Base-by-base conservation (phyloP, 352 stramenopile species). In the Globisporangium camurandrum region DNA sequence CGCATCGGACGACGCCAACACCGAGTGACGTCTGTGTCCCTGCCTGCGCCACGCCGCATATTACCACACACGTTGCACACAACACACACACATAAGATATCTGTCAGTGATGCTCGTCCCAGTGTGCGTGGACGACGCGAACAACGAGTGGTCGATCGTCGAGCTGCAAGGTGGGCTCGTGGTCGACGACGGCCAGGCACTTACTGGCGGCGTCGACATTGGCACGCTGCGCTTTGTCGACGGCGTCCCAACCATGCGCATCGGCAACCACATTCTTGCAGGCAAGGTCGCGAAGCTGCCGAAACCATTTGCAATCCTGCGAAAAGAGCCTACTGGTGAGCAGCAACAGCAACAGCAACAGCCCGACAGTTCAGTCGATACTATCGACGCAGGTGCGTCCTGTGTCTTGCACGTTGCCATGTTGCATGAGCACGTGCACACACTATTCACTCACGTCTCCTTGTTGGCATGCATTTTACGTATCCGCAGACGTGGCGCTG, bases 91-190 rank as follows among this genome's bases (percentile, higher is more conserved):
- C 27, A 24, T 9, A 54, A 48, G 42, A 12, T 30, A 7, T 38
- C 17, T 26, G 23, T 14, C 22, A n/a, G 56, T 11, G 1, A 92
- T 92, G 81, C 56, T 88, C 22, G 54, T 92, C 48, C 71, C 78
- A 0, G 60, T 92, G n/a, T 57, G 63, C 16, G 75, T 87, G 34
- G 69, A 90, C 38, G 71, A 59, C 39, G 76, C 75, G 24, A 47
- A 51, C 16, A 80, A 73, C 27, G 82, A 90, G 63, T 94, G 84
- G 84, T 89, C 72, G 56, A 51, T 94, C 38, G 61, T 94, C 26
- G 84, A 94, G 66, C 74, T 94, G 27, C 84, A 94, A 49, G 84
- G 83, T 19, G 66, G 91, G 31, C 43, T 94, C 3, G 57, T 94
- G 14, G 40, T 52, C 3, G 65, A 75, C 23, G 66, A 69, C 11